A percentile compares a stretch with the other conserved stretches of the same genome.
These are phyloP conservation scores for Flaveria floridana DNA, from an alignment of 140 eudicot species.

Conservation along the genomic window DNA sequence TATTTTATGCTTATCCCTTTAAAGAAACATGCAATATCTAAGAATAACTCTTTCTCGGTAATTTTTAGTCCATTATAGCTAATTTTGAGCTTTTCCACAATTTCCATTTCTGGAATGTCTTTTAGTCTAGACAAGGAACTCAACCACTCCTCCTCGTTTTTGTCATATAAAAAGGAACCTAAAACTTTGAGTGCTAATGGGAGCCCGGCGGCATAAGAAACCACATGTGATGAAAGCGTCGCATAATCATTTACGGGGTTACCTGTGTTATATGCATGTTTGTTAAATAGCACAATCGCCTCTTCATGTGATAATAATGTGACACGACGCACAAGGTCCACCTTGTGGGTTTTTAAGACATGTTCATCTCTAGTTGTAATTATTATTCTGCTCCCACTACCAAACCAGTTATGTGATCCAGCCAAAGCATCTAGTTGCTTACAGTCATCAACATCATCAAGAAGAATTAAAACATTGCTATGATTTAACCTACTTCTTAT, in stretches of 20 bases:
- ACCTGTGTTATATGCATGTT: not conserved
- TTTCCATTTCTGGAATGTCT: not conserved
- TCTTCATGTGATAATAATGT: not conserved
- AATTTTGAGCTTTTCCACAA: constrained; percentile 12
- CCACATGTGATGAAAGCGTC: constrained; percentile 3
- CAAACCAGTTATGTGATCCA: constrained; percentile 31
- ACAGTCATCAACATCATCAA: constrained; percentile 22
- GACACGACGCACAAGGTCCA: not conserved
- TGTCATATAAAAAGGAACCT: constrained; percentile 5
- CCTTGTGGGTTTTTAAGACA: constrained; percentile 5
- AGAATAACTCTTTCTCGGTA: constrained; percentile 18
- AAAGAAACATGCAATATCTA: constrained; percentile 34
- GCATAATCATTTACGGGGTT: not conserved
- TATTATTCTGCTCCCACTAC: constrained; percentile 21
- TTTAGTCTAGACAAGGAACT: not conserved
- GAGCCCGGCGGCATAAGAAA: constrained; percentile 9
- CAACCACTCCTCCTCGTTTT: constrained; percentile 6
- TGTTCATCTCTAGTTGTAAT: constrained; percentile 20
- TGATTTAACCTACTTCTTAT: constrained; percentile 1
- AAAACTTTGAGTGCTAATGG: constrained; percentile 17
- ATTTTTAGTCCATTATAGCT: constrained; percentile 2
- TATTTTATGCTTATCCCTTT: not conserved
- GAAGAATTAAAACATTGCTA: constrained; percentile 8
- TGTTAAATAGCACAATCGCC: not conserved
- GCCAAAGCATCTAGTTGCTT: constrained; percentile 21